Evolutionary conservation across 2,329 filamentous ascomycete species (phyloP).

Genomic region (Zymoseptoria crescenta): DNA sequence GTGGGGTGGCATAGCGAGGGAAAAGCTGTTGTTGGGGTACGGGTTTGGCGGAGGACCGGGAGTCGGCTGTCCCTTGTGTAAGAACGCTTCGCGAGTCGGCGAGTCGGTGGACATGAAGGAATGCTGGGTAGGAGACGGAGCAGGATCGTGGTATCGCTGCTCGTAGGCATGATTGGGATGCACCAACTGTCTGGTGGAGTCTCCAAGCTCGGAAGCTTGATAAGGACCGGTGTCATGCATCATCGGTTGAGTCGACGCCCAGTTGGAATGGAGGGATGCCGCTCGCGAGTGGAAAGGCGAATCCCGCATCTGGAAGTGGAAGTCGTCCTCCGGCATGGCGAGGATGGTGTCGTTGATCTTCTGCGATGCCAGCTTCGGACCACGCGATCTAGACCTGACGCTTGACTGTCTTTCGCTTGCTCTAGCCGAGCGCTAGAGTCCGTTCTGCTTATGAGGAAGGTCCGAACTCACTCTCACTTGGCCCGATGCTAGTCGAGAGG

Average conservation of each 20-base stretch:
- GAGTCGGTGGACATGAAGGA: slow-evolving; percentile 10
- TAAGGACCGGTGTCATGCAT: slow-evolving; percentile 12
- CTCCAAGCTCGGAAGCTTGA: slow-evolving; percentile 11
- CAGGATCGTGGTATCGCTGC: slow-evolving; percentile 3
- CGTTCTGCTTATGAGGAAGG: background rate
- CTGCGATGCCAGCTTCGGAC: slow-evolving; percentile 7
- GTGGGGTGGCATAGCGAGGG: slow-evolving; percentile 10
- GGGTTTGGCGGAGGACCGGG: slow-evolving; percentile 7
- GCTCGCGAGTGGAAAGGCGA: slow-evolving; percentile 16
- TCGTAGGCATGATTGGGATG: slow-evolving; percentile 8
- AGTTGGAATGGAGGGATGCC: slow-evolving; percentile 9
- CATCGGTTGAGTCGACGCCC: slow-evolving; percentile 7
- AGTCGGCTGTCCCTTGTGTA: slow-evolving; percentile 1
- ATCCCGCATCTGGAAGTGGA: slow-evolving; percentile 13
- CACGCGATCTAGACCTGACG: background rate
- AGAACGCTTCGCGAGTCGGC: slow-evolving; percentile 10
- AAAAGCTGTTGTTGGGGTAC: slow-evolving; percentile 2
- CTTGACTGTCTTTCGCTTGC: background rate
- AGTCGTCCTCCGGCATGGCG: slow-evolving; percentile 1
- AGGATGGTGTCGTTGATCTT: background rate
- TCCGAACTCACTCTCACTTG: background rate
- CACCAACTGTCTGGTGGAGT: slow-evolving; percentile 13
- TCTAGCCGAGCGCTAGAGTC: background rate
- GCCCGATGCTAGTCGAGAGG: background rate
- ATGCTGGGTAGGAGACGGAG: slow-evolving; percentile 4